A percentile compares a stretch with the other conserved stretches of the same genome.
Conservation (phyloP, 2,329 filamentous ascomycete genomes). For the Neofusicoccum laricinum region DNA sequence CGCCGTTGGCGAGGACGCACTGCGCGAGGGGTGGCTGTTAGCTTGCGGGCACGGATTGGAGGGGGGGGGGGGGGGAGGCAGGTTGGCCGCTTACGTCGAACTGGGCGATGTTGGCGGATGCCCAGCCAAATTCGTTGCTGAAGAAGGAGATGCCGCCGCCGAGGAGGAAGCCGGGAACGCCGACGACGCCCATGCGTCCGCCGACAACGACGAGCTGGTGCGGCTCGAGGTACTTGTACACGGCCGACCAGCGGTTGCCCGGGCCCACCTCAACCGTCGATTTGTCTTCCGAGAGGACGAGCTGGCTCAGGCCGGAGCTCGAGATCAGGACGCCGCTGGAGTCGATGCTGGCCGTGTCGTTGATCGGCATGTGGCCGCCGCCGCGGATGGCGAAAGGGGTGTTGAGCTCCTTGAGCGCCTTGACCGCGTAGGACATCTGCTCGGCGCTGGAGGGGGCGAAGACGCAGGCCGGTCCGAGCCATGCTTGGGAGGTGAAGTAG, state of each 20-base stretch:
- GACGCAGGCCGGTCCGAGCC: slow-evolving; percentile 21
- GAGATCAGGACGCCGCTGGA: slow-evolving; percentile 7
- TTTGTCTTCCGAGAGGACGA: neutral
- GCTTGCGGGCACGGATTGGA: neutral
- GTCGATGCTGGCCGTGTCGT: slow-evolving; percentile 23
- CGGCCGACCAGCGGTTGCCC: neutral
- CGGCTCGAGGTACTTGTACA: neutral
- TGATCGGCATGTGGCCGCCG: neutral
- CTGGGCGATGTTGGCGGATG: slow-evolving; percentile 15
- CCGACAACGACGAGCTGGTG: neutral
- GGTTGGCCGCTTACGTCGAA: neutral
- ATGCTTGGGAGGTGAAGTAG: neutral
- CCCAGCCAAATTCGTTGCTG: slow-evolving; percentile 22
- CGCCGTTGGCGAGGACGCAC: slow-evolving; percentile 29
- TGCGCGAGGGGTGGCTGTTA: neutral
- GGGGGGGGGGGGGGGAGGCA: neutral
- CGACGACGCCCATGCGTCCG: slow-evolving; percentile 24
- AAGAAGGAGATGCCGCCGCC: slow-evolving; percentile 27
- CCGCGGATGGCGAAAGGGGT: slow-evolving; percentile 14
- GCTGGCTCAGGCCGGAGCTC: neutral
- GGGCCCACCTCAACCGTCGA: neutral
- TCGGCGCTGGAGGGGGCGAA: slow-evolving; percentile 21
- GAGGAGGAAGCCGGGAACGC: slow-evolving; percentile 28
- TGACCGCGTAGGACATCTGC: slow-evolving; percentile 22
- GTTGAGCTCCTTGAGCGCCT: slow-evolving; percentile 18